Percentiles rank a stretch among this genome's conserved stretches.
phyloP scores from a whole-genome alignment of 768 basidiomycete species.

The Mycena rebaudengoi region DNA sequence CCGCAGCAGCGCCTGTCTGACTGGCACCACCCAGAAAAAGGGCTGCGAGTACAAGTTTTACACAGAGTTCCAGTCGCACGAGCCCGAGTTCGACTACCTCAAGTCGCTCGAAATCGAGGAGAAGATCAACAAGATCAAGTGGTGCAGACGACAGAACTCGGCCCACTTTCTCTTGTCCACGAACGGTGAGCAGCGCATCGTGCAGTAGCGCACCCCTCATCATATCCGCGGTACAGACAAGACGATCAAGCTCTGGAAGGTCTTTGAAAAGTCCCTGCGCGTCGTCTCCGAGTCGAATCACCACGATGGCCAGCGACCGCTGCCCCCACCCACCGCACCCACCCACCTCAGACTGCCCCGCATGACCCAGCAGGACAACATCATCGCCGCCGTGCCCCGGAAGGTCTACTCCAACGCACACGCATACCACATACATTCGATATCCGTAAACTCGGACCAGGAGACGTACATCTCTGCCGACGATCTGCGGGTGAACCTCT shows the following conservation, averaged over 20 bases:
- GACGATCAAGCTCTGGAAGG: conserved; percentile 99
- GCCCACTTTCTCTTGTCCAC: conserved; percentile 98
- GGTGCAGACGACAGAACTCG: conserved; percentile 98
- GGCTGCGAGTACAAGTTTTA: conserved; percentile 99
- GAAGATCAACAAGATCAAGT: conserved; percentile 99
- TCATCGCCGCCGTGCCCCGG: conserved; percentile 97
- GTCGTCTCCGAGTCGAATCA: conserved; percentile 98
- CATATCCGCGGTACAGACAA: conserved; percentile 76
- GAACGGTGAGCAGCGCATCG: conserved; percentile 71
- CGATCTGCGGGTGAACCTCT: conserved; percentile 95
- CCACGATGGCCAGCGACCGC: conserved; percentile 76
- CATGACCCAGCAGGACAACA: conserved; percentile 94
- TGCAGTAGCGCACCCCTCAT: conserved; percentile 12
- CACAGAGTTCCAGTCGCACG: conserved; percentile 99
- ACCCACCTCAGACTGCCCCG: conserved; percentile 86
- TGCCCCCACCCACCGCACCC: conserved; percentile 66
- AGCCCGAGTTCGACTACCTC: conserved; percentile 99
- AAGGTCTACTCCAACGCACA: conserved; percentile 99
- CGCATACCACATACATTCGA: conserved; percentile 99
- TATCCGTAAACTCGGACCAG: conserved; percentile 98
- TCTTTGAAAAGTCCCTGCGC: conserved; percentile 97
- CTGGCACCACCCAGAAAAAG: conserved; percentile 77
- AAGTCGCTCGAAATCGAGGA: conserved; percentile 99
- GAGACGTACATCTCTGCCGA: conserved; percentile 99
- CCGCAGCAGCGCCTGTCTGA: conserved; percentile 30